Conservation (phyloP, 331 rosid species). For the Quercus lobata region DNA sequence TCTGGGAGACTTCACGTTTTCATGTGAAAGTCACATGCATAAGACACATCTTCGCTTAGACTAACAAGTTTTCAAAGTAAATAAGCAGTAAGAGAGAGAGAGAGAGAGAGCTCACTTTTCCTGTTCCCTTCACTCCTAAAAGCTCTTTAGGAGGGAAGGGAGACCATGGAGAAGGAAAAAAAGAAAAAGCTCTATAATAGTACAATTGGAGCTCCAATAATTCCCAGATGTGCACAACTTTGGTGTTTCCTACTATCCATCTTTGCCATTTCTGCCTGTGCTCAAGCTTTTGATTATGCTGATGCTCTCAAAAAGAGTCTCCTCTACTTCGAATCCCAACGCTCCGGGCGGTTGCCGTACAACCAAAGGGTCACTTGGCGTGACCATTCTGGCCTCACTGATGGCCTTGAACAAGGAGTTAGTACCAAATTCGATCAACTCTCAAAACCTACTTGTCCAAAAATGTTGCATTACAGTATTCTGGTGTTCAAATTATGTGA, state of each 20-base stretch:
- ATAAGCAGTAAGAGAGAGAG: background rate
- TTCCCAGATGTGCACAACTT: slow-evolving; percentile 25
- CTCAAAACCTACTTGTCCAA: background rate
- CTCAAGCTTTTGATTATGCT: slow-evolving; percentile 53
- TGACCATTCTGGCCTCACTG: slow-evolving; percentile 94
- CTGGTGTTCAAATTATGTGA: background rate
- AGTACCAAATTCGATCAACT: background rate
- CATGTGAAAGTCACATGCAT: slow-evolving; percentile 38
- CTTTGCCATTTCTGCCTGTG: slow-evolving; percentile 18
- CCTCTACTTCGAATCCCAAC: slow-evolving; percentile 91
- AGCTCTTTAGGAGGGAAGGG: slow-evolving; percentile 39
- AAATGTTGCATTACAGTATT: background rate
- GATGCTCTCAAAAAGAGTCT: slow-evolving; percentile 88
- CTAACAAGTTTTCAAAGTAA: slow-evolving; percentile 16
- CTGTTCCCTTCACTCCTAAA: slow-evolving; percentile 43
- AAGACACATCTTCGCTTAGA: slow-evolving; percentile 4
- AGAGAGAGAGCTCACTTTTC: background rate
- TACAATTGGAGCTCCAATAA: slow-evolving; percentile 6
- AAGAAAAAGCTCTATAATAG: background rate
- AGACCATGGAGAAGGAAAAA: slow-evolving; percentile 24
- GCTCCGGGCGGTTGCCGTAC: slow-evolving; percentile 88
- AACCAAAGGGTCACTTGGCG: slow-evolving; percentile 93
- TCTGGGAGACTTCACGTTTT: slow-evolving; percentile 8
- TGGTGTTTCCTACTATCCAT: slow-evolving; percentile 31
- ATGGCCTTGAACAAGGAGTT: slow-evolving; percentile 91